phyloP scores from a whole-genome alignment of 2,329 filamentous ascomycete species.

The Magnaporthiopsis poae region DNA sequence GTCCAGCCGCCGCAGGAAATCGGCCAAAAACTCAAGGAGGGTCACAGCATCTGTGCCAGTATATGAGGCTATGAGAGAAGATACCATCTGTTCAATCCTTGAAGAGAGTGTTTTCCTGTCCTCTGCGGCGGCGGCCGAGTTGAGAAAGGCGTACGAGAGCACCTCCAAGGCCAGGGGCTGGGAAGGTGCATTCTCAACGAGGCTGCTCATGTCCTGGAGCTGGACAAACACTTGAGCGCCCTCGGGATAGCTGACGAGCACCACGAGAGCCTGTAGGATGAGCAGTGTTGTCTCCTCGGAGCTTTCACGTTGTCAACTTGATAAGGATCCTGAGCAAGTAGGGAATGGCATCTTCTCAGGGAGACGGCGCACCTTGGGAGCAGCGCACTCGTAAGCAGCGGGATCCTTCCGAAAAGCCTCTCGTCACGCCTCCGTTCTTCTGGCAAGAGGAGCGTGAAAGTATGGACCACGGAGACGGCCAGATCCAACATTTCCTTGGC shows the following conservation, averaged over 20 bases:
- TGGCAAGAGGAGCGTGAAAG: constrained; percentile 49
- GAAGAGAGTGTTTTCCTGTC: constrained; percentile 22
- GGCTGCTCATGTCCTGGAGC: constrained; percentile 41
- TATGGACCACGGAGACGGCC: constrained; percentile 53
- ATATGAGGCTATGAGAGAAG: constrained; percentile 42
- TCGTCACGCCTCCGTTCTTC: constrained; percentile 31
- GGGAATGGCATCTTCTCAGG: background rate
- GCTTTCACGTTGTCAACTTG: constrained; percentile 23
- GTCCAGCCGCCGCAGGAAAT: constrained; percentile 39
- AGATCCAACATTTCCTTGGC: constrained; percentile 53
- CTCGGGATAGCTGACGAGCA: constrained; percentile 40
- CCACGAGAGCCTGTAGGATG: constrained; percentile 48
- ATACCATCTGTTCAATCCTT: constrained; percentile 39
- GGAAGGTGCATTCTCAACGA: constrained; percentile 47
- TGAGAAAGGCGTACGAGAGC: constrained; percentile 47
- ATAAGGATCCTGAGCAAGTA: background rate
- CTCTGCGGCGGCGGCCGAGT: constrained; percentile 26
- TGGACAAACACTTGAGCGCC: constrained; percentile 40
- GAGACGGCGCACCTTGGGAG: constrained; percentile 37
- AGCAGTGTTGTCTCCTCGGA: constrained; percentile 41
- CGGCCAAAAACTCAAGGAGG: constrained; percentile 46
- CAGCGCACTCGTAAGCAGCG: constrained; percentile 41
- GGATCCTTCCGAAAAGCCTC: constrained; percentile 44
- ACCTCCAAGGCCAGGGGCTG: constrained; percentile 46
- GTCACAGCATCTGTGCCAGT: constrained; percentile 51